phyloP scores from a whole-genome alignment of 1,284 basidiomycete genomes.

The Cryptococcus sp. region DNA sequence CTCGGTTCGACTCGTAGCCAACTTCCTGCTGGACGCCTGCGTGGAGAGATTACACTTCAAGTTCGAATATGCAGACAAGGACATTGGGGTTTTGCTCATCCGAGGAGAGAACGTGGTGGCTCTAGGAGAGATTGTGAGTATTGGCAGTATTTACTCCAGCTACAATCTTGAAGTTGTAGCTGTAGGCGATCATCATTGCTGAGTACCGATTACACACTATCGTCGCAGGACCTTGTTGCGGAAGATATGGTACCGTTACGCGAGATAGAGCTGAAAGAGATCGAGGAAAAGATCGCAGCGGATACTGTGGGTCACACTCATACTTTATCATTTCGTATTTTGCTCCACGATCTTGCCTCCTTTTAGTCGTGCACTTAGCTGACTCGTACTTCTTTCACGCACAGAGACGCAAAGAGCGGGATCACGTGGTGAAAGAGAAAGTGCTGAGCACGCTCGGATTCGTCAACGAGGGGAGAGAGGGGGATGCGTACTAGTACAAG shows the following conservation, averaged over 20 bases:
- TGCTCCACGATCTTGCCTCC: too few relatives aligned
- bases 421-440: constrained; percentile 44
- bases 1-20: constrained; percentile 62
- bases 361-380: neutral
- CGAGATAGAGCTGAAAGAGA: constrained; percentile 67
- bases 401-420: constrained; percentile 47
- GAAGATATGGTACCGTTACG: constrained; percentile 84
- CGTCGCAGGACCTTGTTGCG: constrained; percentile 77
- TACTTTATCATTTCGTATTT: neutral
- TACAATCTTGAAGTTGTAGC: neutral
- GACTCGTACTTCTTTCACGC: constrained; percentile 4
- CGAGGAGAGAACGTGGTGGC: constrained; percentile 98
- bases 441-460: constrained; percentile 49
- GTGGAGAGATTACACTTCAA: constrained; percentile 56
- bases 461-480: constrained; percentile 51
- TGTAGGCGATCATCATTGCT: neutral
- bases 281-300: constrained; percentile 71
- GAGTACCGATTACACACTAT: neutral
- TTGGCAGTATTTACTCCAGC: neutral
- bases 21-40: constrained; percentile 87
- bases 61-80: constrained; percentile 45
- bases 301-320: constrained; percentile 55
- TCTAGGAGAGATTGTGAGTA: constrained; percentile 90
- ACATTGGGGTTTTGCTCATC: constrained; percentile 74
- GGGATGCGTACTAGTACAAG: constrained; percentile 50